Evolutionary conservation across 2,329 filamentous ascomycete genomes (phyloP).

Genomic region (Leptographium lundbergii): DNA sequence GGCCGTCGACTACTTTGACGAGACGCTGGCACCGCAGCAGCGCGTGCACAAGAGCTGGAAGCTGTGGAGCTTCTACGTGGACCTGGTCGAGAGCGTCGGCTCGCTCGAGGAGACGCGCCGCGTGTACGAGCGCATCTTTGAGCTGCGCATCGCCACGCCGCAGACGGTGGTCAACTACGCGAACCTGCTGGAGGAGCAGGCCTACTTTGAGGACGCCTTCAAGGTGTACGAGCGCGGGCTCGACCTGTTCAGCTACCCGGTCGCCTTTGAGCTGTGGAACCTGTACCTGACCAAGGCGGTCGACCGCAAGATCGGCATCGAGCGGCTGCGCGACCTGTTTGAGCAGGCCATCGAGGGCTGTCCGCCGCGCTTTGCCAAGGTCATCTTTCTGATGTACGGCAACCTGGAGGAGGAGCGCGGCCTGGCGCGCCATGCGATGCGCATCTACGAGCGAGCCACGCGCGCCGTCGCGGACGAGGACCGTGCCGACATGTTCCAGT

Average conservation of each 20-base stretch:
- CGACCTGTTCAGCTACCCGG: conserved; percentile 96
- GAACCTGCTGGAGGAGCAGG: conserved; percentile 84
- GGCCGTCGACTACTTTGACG: conserved; percentile 99
- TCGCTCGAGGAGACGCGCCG: conserved; percentile 84
- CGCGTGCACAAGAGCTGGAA: conserved; percentile 99
- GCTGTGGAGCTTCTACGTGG: conserved; percentile 97
- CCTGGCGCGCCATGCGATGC: conserved; percentile 91
- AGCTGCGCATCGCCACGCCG: conserved; percentile 91
- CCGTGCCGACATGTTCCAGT: conserved; percentile 94
- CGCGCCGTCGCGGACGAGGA: conserved; percentile 91
- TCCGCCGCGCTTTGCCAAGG: conserved; percentile 90
- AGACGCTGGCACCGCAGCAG: conserved; percentile 85
- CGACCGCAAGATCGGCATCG: conserved; percentile 89
- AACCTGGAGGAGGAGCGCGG: conserved; percentile 93
- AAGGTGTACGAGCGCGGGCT: conserved; percentile 93
- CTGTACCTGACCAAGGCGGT: conserved; percentile 95
- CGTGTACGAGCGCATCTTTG: conserved; percentile 95
- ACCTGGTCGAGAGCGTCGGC: conserved; percentile 88
- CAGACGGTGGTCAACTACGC: conserved; percentile 98
- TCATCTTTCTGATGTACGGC: conserved; percentile 95
- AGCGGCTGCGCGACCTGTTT: conserved; percentile 85
- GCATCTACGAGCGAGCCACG: conserved; percentile 95
- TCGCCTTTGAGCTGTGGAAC: conserved; percentile 98
- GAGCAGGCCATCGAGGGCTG: conserved; percentile 94
- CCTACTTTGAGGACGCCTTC: conserved; percentile 95